phyloP scores from a whole-genome alignment of 768 basidiomycete genomes.

The Pisolithus sp. region DNA sequence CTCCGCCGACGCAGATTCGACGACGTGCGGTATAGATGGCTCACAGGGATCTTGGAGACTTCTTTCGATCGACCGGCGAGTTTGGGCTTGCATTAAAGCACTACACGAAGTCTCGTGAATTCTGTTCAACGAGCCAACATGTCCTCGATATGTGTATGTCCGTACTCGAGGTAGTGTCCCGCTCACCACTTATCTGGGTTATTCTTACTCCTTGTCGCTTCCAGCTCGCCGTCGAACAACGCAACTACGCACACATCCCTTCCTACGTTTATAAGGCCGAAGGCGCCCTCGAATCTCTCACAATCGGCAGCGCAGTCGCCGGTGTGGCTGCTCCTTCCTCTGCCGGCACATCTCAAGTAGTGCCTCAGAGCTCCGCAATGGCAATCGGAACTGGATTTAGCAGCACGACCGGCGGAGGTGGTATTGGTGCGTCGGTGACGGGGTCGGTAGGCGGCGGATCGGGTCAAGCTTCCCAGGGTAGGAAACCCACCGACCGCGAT shows the following conservation, averaged over 20 bases:
- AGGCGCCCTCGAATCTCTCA: conserved; percentile 68
- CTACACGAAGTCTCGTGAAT: conserved; percentile 89
- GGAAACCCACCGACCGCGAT: conserved; percentile 52
- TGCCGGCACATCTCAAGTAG: not conserved
- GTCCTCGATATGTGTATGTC: conserved; percentile 91
- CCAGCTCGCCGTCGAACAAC: conserved; percentile 79
- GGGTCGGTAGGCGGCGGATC: too few species aligned
- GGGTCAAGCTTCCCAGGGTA: conserved; percentile 20
- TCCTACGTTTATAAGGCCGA: conserved; percentile 98
- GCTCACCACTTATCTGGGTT: conserved; percentile 3
- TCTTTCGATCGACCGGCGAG: conserved; percentile 70
- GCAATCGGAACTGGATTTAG: too few species aligned
- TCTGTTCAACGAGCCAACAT: conserved; percentile 84
- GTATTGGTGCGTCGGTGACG: too few species aligned
- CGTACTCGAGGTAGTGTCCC: conserved; percentile 56
- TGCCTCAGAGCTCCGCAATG: too few species aligned
- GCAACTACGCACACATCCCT: conserved; percentile 78
- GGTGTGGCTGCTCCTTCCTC: conserved; percentile 26
- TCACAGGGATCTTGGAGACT: conserved; percentile 81
- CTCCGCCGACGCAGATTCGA: not conserved
- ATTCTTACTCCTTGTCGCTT: not conserved
- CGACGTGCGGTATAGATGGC: conserved; percentile 58
- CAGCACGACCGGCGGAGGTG: too few species aligned
- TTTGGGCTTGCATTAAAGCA: conserved; percentile 66
- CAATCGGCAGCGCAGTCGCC: conserved; percentile 18